Evolutionary conservation across 495 filamentous ascomycete species (phyloP), one percentile per base, ranked within the genome.

Genomic region (Trichocladium uniseriatum): DNA sequence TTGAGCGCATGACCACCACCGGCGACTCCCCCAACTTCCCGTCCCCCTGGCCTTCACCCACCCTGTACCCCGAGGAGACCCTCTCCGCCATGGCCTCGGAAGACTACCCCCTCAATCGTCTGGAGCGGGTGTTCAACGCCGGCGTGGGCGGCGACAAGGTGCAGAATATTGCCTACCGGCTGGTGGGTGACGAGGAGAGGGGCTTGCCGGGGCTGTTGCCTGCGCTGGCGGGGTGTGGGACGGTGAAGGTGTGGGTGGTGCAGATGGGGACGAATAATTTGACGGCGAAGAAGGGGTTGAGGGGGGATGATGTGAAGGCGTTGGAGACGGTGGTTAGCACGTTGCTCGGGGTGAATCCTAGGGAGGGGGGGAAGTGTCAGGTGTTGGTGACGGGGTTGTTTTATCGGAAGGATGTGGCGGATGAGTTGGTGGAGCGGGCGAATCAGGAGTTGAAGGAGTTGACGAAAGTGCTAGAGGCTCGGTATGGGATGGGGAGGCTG

Each of bases 261-360:
- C 59, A 72, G 48, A 31, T 56, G 36, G 44, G 66, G 28, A 49
- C 60, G 45, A 51, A 70, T 58, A 45, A 73, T 18, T 49, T 69
- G 45, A 55, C 51, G 20, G 60, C 55, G 0, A 72, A 51, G 49
- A 64, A 67, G 32, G 69, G 69, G 16, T 62, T 71, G 10, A 58
- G 51, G 1, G 44, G 48, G 11, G 9, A 0, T 5, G 58, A 69
- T 51, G 20, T 42, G 20, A 15, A 55, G 10, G 45, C 57, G 31
- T 19, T 55, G 18, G 28, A 53, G 29, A 3, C 38, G 47, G 0
- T 69, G 37, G 18, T 73, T 48, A n/a, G 62, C 39, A 22, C 42
- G 5, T 21, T 66, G 36, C 50, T 68, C 16, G 5, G 9, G 5
- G n/a, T 49, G 4, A 31, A 21, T 24, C 37, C 8, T 2, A 22